Evolutionary conservation across 225 moss, liverwort and hornwort species (phyloP).

Genomic region (Neckera pumila): DNA sequence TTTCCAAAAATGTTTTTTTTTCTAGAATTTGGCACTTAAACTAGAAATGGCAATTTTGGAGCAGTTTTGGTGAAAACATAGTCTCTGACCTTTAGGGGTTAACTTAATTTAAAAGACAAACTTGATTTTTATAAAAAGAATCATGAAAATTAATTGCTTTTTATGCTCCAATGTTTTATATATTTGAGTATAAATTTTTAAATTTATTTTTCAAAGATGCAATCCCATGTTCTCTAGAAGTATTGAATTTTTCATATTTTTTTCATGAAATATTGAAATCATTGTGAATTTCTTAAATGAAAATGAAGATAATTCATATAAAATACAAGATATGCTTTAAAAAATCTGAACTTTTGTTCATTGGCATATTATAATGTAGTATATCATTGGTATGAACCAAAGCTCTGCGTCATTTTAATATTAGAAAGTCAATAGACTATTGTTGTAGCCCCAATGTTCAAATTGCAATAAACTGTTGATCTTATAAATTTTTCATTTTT

Average conservation of each 20-base stretch:
- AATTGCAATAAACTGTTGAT: background rate
- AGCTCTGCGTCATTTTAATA: accelerated
- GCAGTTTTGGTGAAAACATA: no score
- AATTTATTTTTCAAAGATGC: background rate
- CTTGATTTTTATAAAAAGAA: no score
- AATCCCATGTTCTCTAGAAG: accelerated
- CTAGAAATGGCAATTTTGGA: no score
- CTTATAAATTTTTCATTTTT: background rate
- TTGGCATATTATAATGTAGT: no score
- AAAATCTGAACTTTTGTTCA: accelerated
- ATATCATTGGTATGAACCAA: background rate
- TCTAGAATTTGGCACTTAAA: no score
- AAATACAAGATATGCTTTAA: background rate
- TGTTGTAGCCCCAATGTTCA: background rate
- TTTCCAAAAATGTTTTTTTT: no score
- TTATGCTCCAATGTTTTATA: accelerated
- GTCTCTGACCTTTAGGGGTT: no score
- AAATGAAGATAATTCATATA: background rate
- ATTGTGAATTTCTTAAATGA: background rate
- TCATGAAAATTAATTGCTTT: no score
- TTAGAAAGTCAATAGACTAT: accelerated
- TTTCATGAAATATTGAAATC: background rate
- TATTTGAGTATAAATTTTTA: background rate
- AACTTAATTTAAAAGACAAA: no score
- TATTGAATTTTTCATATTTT: accelerated